A percentile compares a stretch with the other conserved stretches of the same genome.
These are phyloP conservation scores for Kregervanrija pseudodelftensis DNA, from an alignment of 805 yeast genomes.

Conservation along the genomic window DNA sequence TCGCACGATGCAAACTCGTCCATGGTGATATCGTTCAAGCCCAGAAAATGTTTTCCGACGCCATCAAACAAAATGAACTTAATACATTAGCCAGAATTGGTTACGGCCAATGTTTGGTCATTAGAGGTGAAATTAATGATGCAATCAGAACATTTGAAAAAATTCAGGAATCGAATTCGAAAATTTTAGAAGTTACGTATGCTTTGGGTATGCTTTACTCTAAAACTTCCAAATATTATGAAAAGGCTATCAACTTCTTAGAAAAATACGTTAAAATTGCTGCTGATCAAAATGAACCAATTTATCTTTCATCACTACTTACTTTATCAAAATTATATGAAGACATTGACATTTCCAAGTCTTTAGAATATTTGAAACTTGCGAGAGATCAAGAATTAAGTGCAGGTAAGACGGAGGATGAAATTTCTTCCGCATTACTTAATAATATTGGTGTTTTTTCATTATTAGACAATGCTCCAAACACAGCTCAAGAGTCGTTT, in stretches of 20 bases:
- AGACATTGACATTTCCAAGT: constrained; percentile 53
- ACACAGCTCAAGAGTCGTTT: constrained; percentile 50
- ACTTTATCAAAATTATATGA: constrained; percentile 68
- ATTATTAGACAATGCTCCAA: constrained; percentile 39
- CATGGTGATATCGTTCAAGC: constrained; percentile 59
- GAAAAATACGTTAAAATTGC: constrained; percentile 66
- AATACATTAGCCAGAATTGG: constrained; percentile 73
- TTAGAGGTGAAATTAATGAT: constrained; percentile 69
- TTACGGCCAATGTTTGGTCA: constrained; percentile 75
- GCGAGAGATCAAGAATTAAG: constrained; percentile 41
- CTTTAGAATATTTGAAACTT: constrained; percentile 47
- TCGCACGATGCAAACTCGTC: constrained; percentile 68
- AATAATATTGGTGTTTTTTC: constrained; percentile 85
- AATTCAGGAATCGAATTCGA: constrained; percentile 56
- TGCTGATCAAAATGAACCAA: constrained; percentile 49
- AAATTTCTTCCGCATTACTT: constrained; percentile 51
- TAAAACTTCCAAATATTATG: constrained; percentile 28
- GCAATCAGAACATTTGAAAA: constrained; percentile 82
- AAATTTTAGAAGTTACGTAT: constrained; percentile 65
- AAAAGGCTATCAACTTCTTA: constrained; percentile 54
- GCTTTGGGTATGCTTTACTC: constrained; percentile 73
- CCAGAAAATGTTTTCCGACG: constrained; percentile 62
- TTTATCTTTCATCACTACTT: constrained; percentile 56
- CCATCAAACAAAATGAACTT: constrained; percentile 56
- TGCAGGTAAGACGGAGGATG: constrained; percentile 33